These are phyloP conservation scores for Euryodendron excelsum DNA, from an alignment of 148 eudicot species.

Conservation along the genomic window DNA sequence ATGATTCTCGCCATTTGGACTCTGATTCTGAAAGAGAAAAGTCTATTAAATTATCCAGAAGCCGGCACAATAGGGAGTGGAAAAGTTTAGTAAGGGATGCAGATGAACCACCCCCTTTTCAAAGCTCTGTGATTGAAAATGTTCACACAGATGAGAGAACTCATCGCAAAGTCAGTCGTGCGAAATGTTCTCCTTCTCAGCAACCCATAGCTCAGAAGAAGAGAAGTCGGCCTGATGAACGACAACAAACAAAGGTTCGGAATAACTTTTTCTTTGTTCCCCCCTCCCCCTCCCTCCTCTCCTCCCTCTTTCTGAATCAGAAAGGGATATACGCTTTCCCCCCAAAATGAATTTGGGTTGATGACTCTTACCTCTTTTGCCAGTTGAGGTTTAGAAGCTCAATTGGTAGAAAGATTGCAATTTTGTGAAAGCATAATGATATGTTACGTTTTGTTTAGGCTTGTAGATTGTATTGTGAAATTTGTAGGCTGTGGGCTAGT, in stretches of 20 bases:
- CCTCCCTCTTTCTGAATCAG: neutral
- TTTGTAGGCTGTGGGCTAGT: neutral
- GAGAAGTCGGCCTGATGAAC: conserved; percentile 60
- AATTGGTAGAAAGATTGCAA: neutral
- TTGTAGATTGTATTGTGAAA: neutral
- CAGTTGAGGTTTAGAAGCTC: neutral
- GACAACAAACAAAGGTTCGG: conserved; percentile 46
- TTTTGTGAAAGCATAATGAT: neutral
- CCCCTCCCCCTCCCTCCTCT: neutral
- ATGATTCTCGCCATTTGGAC: conserved; percentile 30
- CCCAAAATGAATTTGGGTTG: neutral
- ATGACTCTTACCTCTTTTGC: neutral
- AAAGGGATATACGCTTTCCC: neutral
- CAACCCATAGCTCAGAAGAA: conserved; percentile 45
- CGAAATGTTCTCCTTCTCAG: conserved; percentile 45
- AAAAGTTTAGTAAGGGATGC: conserved; percentile 53
- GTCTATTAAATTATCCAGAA: conserved; percentile 33
- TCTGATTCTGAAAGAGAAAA: conserved; percentile 43
- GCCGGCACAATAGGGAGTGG: conserved; percentile 62
- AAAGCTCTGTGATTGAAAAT: conserved; percentile 31
- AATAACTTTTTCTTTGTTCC: neutral
- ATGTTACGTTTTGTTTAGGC: neutral
- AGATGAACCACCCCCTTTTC: conserved; percentile 50
- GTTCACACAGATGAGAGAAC: conserved; percentile 30
- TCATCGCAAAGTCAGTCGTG: conserved; percentile 18